phyloP scores from a whole-genome alignment of 768 basidiomycete genomes.

The Mycena floridula region DNA sequence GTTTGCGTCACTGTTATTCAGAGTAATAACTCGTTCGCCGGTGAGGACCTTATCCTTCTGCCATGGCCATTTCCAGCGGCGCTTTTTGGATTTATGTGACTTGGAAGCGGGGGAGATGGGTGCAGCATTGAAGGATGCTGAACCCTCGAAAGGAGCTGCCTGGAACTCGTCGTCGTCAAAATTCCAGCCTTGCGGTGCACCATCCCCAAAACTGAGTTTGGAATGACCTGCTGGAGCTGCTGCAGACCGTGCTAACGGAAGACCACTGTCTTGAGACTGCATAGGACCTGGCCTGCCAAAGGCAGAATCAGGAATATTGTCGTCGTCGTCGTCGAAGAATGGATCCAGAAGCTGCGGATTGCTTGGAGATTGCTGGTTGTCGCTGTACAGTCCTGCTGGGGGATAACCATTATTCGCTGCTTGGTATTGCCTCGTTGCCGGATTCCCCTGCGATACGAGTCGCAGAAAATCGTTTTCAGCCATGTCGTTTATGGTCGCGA shows the following conservation, averaged over 20 bases:
- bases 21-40: constrained; percentile 75
- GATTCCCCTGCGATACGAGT: constrained; percentile 68
- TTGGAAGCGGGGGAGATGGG: constrained; percentile 26
- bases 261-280: constrained; percentile 47
- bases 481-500: constrained; percentile 16
- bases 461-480: constrained; percentile 74
- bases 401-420: constrained; percentile 55
- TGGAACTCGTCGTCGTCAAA: constrained; percentile 63
- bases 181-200: constrained; percentile 64
- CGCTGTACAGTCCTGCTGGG: constrained; percentile 32
- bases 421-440: constrained; percentile 46
- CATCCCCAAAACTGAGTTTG: constrained; percentile 37
- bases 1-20: constrained; percentile 72
- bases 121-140: constrained; percentile 32
- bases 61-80: constrained; percentile 82
- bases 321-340: constrained; percentile 87
- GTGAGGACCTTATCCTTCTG: constrained; percentile 54
- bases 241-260: constrained; percentile 53
- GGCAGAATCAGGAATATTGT: constrained; percentile 63
- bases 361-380: constrained; percentile 24
- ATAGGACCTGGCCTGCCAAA: constrained; percentile 47
- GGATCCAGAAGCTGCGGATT: constrained; percentile 62
- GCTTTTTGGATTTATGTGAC: constrained; percentile 10
- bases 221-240: constrained; percentile 58
- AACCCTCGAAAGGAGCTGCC: constrained; percentile 18